A percentile compares a stretch with the other conserved stretches of the same genome.
Evolutionary conservation across 2,329 filamentous ascomycete genomes (phyloP).

Genomic region (Pseudocercospora vitis): DNA sequence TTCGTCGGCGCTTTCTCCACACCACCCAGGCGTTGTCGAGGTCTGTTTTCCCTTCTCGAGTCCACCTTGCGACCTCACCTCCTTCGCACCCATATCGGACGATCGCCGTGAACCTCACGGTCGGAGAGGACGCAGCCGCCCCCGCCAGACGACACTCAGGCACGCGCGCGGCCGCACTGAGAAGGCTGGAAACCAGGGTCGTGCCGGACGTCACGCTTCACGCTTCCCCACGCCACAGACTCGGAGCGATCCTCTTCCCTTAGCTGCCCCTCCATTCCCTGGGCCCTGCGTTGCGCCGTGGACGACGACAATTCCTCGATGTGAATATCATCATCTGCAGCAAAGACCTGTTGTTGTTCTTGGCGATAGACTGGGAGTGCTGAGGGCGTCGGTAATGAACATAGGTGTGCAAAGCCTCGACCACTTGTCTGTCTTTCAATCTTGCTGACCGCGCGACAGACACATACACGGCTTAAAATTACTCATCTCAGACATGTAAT

Average conservation of each 20-base stretch:
- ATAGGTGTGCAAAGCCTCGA: constrained; percentile 28
- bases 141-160: background rate
- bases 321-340: constrained; percentile 21
- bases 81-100: constrained; percentile 13
- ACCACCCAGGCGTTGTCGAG: constrained; percentile 22
- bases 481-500: constrained; percentile 32
- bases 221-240: constrained; percentile 21
- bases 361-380: constrained; percentile 23
- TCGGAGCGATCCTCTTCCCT: background rate
- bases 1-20: constrained; percentile 23
- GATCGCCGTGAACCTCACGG: constrained; percentile 2
- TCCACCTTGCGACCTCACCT: constrained; percentile 18
- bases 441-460: constrained; percentile 8
- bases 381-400: constrained; percentile 31
- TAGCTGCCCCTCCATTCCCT: constrained; percentile 9
- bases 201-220: too few species aligned
- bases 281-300: constrained; percentile 16
- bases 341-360: constrained; percentile 20
- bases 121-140: constrained; percentile 1
- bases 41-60: constrained; percentile 16
- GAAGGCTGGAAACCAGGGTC: constrained; percentile 8
- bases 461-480: constrained; percentile 29
- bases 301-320: constrained; percentile 18
- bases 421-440: constrained; percentile 9
- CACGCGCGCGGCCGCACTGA: background rate